Percentiles rank a stretch among this genome's conserved stretches.
These are phyloP conservation scores for Detonula confervacea DNA, from an alignment of 352 stramenopile species.

Conservation along the genomic window DNA sequence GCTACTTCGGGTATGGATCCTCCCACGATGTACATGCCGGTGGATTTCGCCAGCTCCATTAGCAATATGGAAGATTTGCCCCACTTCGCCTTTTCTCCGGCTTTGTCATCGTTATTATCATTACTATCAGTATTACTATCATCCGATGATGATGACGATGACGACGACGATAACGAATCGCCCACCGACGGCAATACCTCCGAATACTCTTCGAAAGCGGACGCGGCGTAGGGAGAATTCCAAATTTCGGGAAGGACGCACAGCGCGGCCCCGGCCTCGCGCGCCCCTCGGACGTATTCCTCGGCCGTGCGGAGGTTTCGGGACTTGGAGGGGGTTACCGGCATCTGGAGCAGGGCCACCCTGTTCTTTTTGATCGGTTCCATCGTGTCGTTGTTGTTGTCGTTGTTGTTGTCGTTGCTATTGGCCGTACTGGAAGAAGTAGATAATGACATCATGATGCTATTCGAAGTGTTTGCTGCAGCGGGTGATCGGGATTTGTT, in stretches of 20 bases:
- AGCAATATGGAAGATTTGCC: slow-evolving; percentile 90
- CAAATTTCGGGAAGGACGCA: slow-evolving; percentile 86
- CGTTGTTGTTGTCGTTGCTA: not conserved
- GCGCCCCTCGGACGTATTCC: slow-evolving; percentile 80
- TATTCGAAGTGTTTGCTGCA: too few relatives aligned
- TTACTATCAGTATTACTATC: too few relatives aligned
- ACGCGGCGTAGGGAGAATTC: slow-evolving; percentile 94
- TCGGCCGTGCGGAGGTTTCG: slow-evolving; percentile 79
- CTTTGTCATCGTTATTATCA: too few relatives aligned
- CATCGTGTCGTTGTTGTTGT: slow-evolving; percentile 2
- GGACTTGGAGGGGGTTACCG: slow-evolving; percentile 88
- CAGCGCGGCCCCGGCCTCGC: slow-evolving; percentile 68
- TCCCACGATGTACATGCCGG: slow-evolving; percentile 94
- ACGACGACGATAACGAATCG: slow-evolving; percentile 41
- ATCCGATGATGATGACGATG: too few relatives aligned
- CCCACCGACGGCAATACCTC: slow-evolving; percentile 91
- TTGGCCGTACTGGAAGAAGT: not conserved
- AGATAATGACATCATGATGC: too few relatives aligned
- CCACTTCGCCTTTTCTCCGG: too few relatives aligned
- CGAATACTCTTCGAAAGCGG: slow-evolving; percentile 96
- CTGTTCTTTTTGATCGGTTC: slow-evolving; percentile 37
- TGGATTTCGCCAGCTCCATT: slow-evolving; percentile 89
- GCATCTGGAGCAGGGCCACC: slow-evolving; percentile 95
- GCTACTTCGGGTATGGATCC: slow-evolving; percentile 94
- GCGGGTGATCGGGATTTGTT: too few relatives aligned